phyloP scores from a whole-genome alignment of 139 green algal genomes.

The Micractinium sp. region DNA sequence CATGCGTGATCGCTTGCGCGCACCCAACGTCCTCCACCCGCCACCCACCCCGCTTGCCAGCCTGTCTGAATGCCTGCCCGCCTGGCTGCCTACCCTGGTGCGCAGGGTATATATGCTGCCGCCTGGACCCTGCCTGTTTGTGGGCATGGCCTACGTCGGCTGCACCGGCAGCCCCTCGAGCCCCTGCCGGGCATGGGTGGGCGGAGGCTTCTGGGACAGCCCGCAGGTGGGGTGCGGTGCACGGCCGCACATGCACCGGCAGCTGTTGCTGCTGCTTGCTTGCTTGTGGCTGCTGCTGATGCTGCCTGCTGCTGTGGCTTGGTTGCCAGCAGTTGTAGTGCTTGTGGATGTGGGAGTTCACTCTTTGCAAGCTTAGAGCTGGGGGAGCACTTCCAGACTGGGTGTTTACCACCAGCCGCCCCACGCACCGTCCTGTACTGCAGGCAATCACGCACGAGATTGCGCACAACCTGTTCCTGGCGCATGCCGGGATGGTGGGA shows the following conservation, averaged over 20 bases:
- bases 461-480: constrained; percentile 15
- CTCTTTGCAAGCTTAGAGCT: no score
- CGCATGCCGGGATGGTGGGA: neutral
- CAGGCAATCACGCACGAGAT: constrained; percentile 2
- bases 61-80: neutral
- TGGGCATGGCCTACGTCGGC: constrained; percentile 13
- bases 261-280: no score
- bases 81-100: neutral
- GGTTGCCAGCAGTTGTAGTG: no score
- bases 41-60: neutral
- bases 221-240: no score
- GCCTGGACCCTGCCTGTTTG: neutral
- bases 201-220: neutral
- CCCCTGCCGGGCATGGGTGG: constrained; percentile 11
- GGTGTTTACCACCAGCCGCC: no score
- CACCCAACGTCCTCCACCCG: neutral
- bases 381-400: no score
- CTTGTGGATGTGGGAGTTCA: no score
- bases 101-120: constrained; percentile 26
- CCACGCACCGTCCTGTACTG: no score
- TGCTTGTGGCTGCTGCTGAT: no score
- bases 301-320: no score
- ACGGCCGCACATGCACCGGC: no score
- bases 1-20: no score
- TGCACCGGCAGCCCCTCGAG: neutral